These are phyloP conservation scores for Pythium vanterpoolii DNA, from an alignment of 352 stramenopile species.

Conservation along the genomic window DNA sequence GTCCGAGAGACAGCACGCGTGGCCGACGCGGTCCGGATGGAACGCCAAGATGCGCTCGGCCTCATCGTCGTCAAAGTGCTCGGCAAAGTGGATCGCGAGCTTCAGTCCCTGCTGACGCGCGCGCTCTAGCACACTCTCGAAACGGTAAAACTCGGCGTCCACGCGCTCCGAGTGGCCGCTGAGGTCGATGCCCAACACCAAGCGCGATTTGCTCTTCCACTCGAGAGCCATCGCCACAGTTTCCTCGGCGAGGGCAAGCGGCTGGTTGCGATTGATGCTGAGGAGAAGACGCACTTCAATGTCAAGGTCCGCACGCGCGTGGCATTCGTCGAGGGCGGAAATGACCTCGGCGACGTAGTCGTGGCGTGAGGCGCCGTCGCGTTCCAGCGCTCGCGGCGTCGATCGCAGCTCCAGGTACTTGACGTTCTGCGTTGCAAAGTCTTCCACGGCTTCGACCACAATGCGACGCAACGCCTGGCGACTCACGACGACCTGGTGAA, in stretches of 20 bases:
- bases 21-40: constrained; percentile 88
- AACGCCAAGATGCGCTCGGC: constrained; percentile 84
- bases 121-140: constrained; percentile 67
- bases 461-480: constrained; percentile 57
- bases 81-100: constrained; percentile 91
- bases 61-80: constrained; percentile 87
- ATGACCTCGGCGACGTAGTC: constrained; percentile 79
- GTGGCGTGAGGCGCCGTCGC: constrained; percentile 44
- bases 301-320: constrained; percentile 47
- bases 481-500: constrained; percentile 80
- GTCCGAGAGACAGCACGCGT: constrained; percentile 85
- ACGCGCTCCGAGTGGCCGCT: constrained; percentile 78
- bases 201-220: constrained; percentile 44
- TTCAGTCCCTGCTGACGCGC: constrained; percentile 75
- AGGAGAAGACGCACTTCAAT: constrained; percentile 77
- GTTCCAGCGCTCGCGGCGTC: constrained; percentile 61
- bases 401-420: constrained; percentile 85
- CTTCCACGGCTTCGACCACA: constrained; percentile 75
- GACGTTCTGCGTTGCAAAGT: constrained; percentile 79
- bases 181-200: constrained; percentile 83
- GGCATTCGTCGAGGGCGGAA: constrained; percentile 58
- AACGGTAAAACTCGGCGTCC: constrained; percentile 83
- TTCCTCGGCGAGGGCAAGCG: constrained; percentile 56
- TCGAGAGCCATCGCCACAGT: constrained; percentile 58
- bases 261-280: constrained; percentile 79